A percentile compares a stretch with the other conserved stretches of the same genome.
Conservation (phyloP, 768 basidiomycete genomes). For the Trametes villosa region DNA sequence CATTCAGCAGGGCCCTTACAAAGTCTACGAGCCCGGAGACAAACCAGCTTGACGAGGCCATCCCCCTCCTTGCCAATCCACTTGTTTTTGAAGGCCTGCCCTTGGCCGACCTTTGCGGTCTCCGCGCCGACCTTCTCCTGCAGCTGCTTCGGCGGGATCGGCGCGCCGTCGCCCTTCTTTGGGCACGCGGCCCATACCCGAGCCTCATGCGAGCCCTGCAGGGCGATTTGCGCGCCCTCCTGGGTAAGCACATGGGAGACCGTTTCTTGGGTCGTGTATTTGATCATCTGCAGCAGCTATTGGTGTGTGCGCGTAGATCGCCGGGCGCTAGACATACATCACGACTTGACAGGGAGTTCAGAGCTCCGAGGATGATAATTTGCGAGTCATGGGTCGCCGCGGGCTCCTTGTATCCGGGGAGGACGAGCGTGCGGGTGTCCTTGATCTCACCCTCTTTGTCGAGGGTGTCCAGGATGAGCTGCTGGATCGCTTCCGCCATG, state of each 20-base stretch:
- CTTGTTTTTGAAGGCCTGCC: conserved; percentile 93
- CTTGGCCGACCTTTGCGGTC: conserved; percentile 90
- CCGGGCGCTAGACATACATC: conserved; percentile 58
- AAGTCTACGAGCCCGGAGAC: conserved; percentile 37
- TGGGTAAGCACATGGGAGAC: conserved; percentile 73
- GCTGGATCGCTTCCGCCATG: conserved; percentile 82
- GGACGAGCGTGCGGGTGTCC: conserved; percentile 69
- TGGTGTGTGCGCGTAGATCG: not conserved
- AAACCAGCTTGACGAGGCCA: conserved; percentile 83
- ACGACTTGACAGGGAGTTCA: conserved; percentile 88
- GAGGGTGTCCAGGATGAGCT: conserved; percentile 77
- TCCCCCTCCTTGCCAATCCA: conserved; percentile 94
- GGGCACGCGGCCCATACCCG: conserved; percentile 90
- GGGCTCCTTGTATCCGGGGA: conserved; percentile 63
- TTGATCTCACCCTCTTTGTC: conserved; percentile 56
- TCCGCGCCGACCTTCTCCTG: conserved; percentile 84
- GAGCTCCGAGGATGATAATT: conserved; percentile 81
- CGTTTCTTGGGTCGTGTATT: conserved; percentile 77
- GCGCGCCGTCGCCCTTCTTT: conserved; percentile 65
- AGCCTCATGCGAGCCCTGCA: conserved; percentile 91
- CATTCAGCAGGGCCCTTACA: not conserved
- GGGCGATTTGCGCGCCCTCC: conserved; percentile 81
- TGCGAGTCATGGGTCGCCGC: conserved; percentile 78
- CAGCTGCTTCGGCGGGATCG: conserved; percentile 68
- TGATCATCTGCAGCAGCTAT: conserved; percentile 67